These are phyloP conservation scores for Candida xyloterini DNA, from an alignment of 805 yeast genomes.

Conservation along the genomic window DNA sequence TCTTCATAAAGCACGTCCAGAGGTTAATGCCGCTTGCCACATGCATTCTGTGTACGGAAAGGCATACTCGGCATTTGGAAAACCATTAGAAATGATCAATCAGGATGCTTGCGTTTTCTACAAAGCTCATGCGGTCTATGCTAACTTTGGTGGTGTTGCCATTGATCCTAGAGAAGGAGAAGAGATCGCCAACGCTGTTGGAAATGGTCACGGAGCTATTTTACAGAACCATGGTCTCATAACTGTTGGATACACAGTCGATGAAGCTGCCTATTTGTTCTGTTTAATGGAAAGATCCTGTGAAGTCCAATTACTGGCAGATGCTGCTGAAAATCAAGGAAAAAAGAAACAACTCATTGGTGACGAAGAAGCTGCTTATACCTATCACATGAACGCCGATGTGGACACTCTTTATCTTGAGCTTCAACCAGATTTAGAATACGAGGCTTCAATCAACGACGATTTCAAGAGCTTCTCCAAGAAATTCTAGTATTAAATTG, in stretches of 20 bases:
- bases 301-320: conserved; percentile 62
- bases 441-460: conserved; percentile 36
- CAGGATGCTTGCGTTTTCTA: conserved; percentile 74
- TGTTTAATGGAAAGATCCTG: conserved; percentile 63
- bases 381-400: conserved; percentile 57
- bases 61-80: conserved; percentile 63
- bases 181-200: conserved; percentile 58
- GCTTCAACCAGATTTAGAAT: conserved; percentile 67
- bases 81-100: conserved; percentile 71
- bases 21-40: conserved; percentile 70
- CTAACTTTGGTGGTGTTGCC: conserved; percentile 77
- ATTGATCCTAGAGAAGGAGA: conserved; percentile 61
- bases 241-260: conserved; percentile 68
- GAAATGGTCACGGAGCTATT: conserved; percentile 55
- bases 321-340: conserved; percentile 45
- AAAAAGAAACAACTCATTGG: conserved; percentile 41
- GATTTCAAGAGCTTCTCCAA: conserved; percentile 29
- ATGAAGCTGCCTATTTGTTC: conserved; percentile 70
- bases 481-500: neutral
- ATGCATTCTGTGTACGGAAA: conserved; percentile 65
- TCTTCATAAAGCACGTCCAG: conserved; percentile 65
- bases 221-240: conserved; percentile 72
- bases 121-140: conserved; percentile 62
- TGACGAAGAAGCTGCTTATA: conserved; percentile 66
- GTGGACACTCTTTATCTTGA: conserved; percentile 69